phyloP scores from a whole-genome alignment of 1,139 yeast genomes.

The Nakaseomyces sp. region DNA sequence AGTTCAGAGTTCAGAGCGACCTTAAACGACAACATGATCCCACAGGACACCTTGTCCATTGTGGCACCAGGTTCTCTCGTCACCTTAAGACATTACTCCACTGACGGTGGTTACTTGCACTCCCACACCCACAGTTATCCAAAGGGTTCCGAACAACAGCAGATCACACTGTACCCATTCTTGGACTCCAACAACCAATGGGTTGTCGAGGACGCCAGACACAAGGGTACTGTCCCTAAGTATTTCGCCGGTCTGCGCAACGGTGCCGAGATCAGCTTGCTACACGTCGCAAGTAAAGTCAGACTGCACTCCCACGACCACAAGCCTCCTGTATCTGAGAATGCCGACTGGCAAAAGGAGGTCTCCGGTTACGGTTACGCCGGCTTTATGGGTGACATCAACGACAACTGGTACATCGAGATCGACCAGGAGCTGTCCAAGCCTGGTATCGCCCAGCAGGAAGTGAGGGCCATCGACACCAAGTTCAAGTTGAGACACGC shows the following conservation, averaged over 20 bases:
- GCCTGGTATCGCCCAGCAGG: slow-evolving; percentile 50
- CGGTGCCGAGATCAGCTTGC: slow-evolving; percentile 74
- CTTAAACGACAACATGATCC: slow-evolving; percentile 62
- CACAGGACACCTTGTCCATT: slow-evolving; percentile 59
- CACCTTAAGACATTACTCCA: slow-evolving; percentile 70
- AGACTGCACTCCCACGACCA: slow-evolving; percentile 95
- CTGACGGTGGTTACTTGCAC: slow-evolving; percentile 92
- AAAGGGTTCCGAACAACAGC: slow-evolving; percentile 93
- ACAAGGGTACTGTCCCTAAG: slow-evolving; percentile 37
- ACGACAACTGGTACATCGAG: slow-evolving; percentile 91
- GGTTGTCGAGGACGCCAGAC: slow-evolving; percentile 65
- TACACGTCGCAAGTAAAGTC: slow-evolving; percentile 59
- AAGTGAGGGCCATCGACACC: slow-evolving; percentile 72
- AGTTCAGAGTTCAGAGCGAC: slow-evolving; percentile 80
- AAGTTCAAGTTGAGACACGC: slow-evolving; percentile 83
- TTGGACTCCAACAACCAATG: slow-evolving; percentile 82
- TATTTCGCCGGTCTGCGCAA: slow-evolving; percentile 55
- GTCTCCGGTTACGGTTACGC: slow-evolving; percentile 85
- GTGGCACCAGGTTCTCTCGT: slow-evolving; percentile 84
- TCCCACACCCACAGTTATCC: slow-evolving; percentile 81
- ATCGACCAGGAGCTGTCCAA: slow-evolving; percentile 56
- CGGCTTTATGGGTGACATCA: slow-evolving; percentile 90
- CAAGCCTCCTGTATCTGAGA: slow-evolving; percentile 86
- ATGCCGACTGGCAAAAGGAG: slow-evolving; percentile 90
- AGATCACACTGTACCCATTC: slow-evolving; percentile 87